Evolutionary conservation across 2,329 filamentous ascomycete species (phyloP).

Genomic region (Ophidiomyces ophidiicola): DNA sequence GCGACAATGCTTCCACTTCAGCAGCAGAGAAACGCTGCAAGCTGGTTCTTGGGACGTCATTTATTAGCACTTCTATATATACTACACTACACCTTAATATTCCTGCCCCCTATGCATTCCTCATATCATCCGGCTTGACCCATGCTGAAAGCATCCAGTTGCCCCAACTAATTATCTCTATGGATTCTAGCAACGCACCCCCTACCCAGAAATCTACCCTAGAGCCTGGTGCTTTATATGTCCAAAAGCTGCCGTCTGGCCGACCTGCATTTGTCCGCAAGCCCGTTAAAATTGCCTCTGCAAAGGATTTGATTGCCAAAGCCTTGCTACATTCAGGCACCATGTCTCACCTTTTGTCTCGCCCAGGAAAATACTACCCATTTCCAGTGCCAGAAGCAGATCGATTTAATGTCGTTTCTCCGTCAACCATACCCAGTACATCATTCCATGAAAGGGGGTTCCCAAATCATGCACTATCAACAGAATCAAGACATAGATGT

Average conservation of each 20-base stretch:
- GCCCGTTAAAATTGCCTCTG: conserved; percentile 10
- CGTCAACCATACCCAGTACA: not conserved
- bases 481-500: conserved; percentile 13
- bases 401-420: not conserved
- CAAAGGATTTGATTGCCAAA: conserved; percentile 5
- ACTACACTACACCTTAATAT: too few relatives aligned
- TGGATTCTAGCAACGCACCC: not conserved
- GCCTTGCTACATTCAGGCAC: conserved; percentile 3
- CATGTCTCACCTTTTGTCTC: not conserved
- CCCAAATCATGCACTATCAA: not conserved
- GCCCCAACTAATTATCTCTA: not conserved
- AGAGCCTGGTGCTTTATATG: conserved; percentile 12
- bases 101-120: not conserved
- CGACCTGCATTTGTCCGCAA: conserved; percentile 15
- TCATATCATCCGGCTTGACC: not conserved
- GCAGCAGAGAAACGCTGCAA: too few relatives aligned
- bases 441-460: not conserved
- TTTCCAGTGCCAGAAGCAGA: not conserved
- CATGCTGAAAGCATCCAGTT: not conserved
- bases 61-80: too few relatives aligned
- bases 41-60: too few relatives aligned
- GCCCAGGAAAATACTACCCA: not conserved
- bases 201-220: not conserved
- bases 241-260: conserved; percentile 14
- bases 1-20: too few relatives aligned